Evolutionary conservation across 306 rosid species (phyloP).

Genomic region (Erythrophleum fordii): DNA sequence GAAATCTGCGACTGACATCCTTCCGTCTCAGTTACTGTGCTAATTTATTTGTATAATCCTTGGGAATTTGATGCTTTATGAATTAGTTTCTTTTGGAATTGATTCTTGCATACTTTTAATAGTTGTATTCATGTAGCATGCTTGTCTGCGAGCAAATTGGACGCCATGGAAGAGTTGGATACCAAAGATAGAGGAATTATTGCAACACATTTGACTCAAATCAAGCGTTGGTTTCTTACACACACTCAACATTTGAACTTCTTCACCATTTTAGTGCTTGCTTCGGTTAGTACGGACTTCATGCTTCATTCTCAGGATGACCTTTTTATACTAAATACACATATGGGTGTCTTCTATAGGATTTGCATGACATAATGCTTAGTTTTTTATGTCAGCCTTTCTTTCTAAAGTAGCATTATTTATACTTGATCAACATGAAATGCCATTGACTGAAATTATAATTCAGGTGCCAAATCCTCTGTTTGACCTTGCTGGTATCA

Average conservation of each 20-base stretch:
- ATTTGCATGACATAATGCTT: not conserved
- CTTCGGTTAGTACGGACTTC: constrained; percentile 80
- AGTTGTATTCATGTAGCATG: constrained; percentile 58
- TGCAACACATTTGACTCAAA: constrained; percentile 52
- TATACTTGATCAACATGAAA: constrained; percentile 22
- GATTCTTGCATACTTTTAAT: constrained; percentile 40
- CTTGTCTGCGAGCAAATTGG: constrained; percentile 68
- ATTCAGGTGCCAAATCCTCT: constrained; percentile 96
- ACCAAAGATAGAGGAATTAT: constrained; percentile 63
- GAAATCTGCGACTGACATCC: constrained; percentile 13
- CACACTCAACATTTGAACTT: constrained; percentile 90
- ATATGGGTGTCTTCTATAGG: not conserved
- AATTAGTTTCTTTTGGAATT: constrained; percentile 18
- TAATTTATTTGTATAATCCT: not conserved
- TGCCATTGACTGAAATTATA: constrained; percentile 35
- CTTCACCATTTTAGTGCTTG: constrained; percentile 80
- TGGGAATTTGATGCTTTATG: constrained; percentile 1
- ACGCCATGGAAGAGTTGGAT: constrained; percentile 79
- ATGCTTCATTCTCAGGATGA: constrained; percentile 30
- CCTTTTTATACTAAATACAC: constrained; percentile 7
- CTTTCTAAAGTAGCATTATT: not conserved
- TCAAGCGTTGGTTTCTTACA: constrained; percentile 79
- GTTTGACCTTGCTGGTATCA: constrained; percentile 98
- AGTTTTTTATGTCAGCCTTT: constrained; percentile 4
- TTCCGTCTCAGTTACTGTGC: not conserved